Percentiles rank a stretch among this genome's conserved stretches.
Evolutionary conservation across 2,329 filamentous ascomycete species (phyloP).

Genomic region (Trichoderma aggressivum): DNA sequence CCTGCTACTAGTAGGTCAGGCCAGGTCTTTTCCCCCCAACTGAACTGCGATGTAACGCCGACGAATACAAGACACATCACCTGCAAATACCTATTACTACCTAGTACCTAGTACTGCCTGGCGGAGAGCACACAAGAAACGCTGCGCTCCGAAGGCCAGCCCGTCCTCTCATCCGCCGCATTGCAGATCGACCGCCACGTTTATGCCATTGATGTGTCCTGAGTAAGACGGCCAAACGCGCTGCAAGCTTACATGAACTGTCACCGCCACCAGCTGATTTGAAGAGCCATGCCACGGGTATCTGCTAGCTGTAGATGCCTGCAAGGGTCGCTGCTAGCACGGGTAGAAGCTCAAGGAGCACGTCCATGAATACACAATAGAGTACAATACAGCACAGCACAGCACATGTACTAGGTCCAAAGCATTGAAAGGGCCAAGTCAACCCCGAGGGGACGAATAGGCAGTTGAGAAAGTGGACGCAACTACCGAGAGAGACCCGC

Average conservation of each 20-base stretch:
- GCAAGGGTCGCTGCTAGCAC: background rate
- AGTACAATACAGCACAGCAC: background rate
- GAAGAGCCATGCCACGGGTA: background rate
- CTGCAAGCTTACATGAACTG: background rate
- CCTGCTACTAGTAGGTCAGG: too few species aligned
- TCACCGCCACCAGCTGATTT: background rate
- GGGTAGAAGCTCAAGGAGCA: background rate
- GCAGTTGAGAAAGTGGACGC: background rate
- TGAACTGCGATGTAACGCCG: background rate
- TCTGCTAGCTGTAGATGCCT: background rate
- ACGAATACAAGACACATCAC: background rate
- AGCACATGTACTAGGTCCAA: background rate
- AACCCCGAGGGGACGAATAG: background rate
- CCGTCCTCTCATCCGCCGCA: background rate
- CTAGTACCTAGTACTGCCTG: too few species aligned
- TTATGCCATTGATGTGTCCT: background rate
- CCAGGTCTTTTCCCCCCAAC: background rate
- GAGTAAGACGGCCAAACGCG: background rate
- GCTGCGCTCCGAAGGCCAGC: background rate
- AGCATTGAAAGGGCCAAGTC: background rate
- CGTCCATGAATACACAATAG: background rate
- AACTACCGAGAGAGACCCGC: constrained; percentile 10
- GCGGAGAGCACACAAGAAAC: background rate
- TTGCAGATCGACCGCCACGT: background rate
- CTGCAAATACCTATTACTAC: background rate